Evolutionary conservation across 2,329 filamentous ascomycete species (phyloP).

Genomic region (Sclerotinia trifoliorum): DNA sequence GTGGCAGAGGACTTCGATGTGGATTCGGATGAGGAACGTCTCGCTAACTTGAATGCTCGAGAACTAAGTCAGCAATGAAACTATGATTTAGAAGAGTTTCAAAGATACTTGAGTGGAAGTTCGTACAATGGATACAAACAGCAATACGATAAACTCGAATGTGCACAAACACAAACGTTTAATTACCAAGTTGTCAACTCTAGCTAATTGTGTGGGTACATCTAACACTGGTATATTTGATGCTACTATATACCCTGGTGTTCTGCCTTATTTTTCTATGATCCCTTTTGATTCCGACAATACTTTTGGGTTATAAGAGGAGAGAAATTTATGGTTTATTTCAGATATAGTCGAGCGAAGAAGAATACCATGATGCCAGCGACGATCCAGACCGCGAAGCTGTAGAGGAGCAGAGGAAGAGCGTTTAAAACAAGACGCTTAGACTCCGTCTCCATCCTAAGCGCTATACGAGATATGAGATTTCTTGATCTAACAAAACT

Average conservation of each 20-base stretch:
- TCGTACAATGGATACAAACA: neutral
- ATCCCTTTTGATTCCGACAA: neutral
- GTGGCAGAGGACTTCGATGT: neutral
- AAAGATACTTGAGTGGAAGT: conserved; percentile 2
- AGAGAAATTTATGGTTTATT: neutral
- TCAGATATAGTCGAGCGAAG: conserved; percentile 6
- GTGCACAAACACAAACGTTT: neutral
- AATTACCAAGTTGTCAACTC: neutral
- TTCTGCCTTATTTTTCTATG: neutral
- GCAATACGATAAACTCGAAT: neutral
- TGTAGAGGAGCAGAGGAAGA: too few species aligned
- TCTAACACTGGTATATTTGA: neutral
- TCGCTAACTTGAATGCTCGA: conserved; percentile 9
- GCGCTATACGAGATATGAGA: too few species aligned
- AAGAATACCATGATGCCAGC: too few species aligned
- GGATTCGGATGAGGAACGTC: conserved; percentile 15
- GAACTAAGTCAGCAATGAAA: conserved; percentile 13
- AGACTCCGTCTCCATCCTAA: too few species aligned
- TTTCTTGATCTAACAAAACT: too few species aligned
- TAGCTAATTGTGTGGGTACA: neutral
- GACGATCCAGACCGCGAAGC: too few species aligned
- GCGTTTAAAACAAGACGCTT: too few species aligned
- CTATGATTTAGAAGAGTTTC: neutral
- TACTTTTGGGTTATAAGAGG: neutral
- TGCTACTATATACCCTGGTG: neutral